Conservation (phyloP, 257 asterid species). For the Rauvolfia tetraphylla region DNA sequence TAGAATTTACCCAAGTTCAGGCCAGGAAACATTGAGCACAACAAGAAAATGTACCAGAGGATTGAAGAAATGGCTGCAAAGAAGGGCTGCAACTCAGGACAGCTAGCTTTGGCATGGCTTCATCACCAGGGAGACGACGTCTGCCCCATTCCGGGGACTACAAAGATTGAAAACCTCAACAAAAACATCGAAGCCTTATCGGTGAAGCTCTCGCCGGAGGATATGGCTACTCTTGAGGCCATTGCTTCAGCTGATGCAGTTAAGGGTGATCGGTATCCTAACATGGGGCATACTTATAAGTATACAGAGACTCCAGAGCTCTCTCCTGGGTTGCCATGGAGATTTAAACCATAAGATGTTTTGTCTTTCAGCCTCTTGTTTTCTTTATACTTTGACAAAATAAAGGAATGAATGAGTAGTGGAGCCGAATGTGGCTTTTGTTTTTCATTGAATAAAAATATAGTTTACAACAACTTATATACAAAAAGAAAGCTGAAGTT, state of each 20-base stretch:
- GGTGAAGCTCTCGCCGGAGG: conserved; percentile 18
- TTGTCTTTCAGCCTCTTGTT: too few species aligned
- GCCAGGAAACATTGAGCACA: conserved; percentile 37
- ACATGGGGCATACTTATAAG: too few species aligned
- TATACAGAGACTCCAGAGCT: too few species aligned
- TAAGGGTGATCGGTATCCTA: conserved; percentile 29
- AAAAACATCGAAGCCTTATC: conserved; percentile 31
- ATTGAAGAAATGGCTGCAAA: conserved; percentile 28
- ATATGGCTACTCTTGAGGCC: conserved; percentile 29
- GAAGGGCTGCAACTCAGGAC: conserved; percentile 50
- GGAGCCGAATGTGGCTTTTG: too few species aligned
- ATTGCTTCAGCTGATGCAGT: conserved; percentile 26
- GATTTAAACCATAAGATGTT: too few species aligned
- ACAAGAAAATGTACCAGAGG: conserved; percentile 29
- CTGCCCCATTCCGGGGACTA: conserved; percentile 47
- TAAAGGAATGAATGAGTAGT: too few species aligned
- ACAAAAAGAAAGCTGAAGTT: too few species aligned
- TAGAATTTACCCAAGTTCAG: conserved; percentile 40
- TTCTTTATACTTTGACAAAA: too few species aligned
- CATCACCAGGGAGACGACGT: too few species aligned
- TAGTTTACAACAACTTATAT: too few species aligned
- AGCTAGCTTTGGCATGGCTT: conserved; percentile 55
- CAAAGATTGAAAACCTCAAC: conserved; percentile 24
- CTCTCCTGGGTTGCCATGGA: too few species aligned
- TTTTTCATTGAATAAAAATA: too few species aligned